Evolutionary conservation across 2,329 filamentous ascomycete species (phyloP).

Genomic region (Penicillium decumbens): DNA sequence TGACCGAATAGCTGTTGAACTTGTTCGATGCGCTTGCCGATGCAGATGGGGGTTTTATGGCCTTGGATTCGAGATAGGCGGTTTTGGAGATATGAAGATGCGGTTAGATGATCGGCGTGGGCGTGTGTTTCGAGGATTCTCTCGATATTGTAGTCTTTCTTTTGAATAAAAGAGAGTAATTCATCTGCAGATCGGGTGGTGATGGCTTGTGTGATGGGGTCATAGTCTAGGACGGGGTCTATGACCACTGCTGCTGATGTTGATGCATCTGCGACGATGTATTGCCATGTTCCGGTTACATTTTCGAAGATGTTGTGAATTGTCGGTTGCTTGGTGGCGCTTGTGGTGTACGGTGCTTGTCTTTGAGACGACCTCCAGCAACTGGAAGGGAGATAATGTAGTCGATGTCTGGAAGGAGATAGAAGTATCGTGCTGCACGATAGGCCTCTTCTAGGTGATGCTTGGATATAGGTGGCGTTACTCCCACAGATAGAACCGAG

Average conservation of each 20-base stretch:
- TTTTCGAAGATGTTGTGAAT: slow-evolving; percentile 36
- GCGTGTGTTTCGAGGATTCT: slow-evolving; percentile 58
- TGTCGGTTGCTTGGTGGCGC: slow-evolving; percentile 16
- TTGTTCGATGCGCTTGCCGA: slow-evolving; percentile 53
- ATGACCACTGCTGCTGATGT: slow-evolving; percentile 54
- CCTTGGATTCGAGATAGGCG: slow-evolving; percentile 37
- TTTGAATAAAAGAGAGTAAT: slow-evolving; percentile 44
- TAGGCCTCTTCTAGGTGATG: background rate
- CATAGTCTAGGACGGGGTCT: slow-evolving; percentile 59
- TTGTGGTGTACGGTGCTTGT: slow-evolving; percentile 8
- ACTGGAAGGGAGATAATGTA: background rate
- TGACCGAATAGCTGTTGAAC: slow-evolving; percentile 53
- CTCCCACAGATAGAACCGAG: background rate
- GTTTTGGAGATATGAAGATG: slow-evolving; percentile 54
- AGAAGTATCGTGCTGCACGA: background rate
- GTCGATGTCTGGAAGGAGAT: background rate
- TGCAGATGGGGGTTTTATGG: slow-evolving; percentile 48
- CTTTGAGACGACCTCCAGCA: background rate
- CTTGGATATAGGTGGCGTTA: background rate
- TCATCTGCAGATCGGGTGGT: slow-evolving; percentile 51
- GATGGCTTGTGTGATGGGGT: slow-evolving; percentile 44
- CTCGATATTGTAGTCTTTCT: slow-evolving; percentile 48
- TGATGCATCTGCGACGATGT: slow-evolving; percentile 53
- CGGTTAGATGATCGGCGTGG: slow-evolving; percentile 53
- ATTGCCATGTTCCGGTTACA: slow-evolving; percentile 57